Evolutionary conservation across 352 stramenopile genomes (phyloP), one percentile per base, ranked within the genome.

Genomic region (Phytopythium litorale): DNA sequence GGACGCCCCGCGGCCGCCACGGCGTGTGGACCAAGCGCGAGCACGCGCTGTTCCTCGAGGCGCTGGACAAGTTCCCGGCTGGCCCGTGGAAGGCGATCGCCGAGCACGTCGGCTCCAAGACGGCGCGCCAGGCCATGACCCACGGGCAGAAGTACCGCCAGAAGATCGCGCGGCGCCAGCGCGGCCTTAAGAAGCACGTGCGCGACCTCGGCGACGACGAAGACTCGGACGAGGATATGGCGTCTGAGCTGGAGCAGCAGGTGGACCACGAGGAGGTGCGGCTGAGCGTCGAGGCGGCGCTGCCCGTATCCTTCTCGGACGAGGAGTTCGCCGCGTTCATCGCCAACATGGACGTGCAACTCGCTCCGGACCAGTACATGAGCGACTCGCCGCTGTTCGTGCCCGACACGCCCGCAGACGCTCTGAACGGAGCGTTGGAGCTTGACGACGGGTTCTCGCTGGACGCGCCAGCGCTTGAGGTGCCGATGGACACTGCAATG

Each of bases 121-220:
- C 76, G 15, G 58, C 90, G 28, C 89, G 93, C 7, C 96, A 99
- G 68, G 97, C 97, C 53, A 84, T 84, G 75, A 93, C 79, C 5
- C 92, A 98, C 66, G 94, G 92, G 7, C 94, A 98, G 76, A 98
- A 98, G 71, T 98, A 98, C 66, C 76, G 78, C 30, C 79, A 89
- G 72, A 90, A 90, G 68, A 78, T 85, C 62, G 72, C 73, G 33
- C 62, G 76, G 19, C 71, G 76, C 18, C 74, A 76, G 52, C 68
- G 68, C 43, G 68, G 68, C 2, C 68, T 76, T 38, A 76, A 76
- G 65, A 76, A 73, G 45, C 60, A 73, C 48, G 67, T 76, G 52
- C 45, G 66, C 15, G 67, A 76, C 58, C 56, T 76, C 12, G 62
- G 67, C 45, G 71, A 73, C 56, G 55, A 60, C 6, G 58, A 68